phyloP scores from a whole-genome alignment of 129 eudicot genomes.

The Pulicaria dysenterica region DNA sequence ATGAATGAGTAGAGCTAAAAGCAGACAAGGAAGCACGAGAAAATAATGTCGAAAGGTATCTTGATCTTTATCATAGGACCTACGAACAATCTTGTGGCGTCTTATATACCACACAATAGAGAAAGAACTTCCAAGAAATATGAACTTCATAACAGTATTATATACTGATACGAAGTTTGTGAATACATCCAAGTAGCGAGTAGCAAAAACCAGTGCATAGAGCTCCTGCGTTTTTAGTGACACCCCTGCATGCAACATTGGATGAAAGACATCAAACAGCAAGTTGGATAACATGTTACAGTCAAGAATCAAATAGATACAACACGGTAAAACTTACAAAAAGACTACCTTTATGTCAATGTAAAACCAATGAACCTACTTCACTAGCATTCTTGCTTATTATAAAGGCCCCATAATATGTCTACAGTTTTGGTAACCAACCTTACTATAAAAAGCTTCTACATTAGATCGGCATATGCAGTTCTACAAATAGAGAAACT shows the following conservation, averaged over 20 bases:
- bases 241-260: constrained; percentile 62
- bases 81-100: constrained; percentile 85
- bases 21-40: constrained; percentile 75
- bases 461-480: constrained; percentile 11
- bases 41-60: constrained; percentile 90
- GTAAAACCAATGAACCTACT: constrained; percentile 5
- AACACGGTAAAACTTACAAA: not conserved
- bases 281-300: not conserved
- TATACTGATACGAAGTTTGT: constrained; percentile 80
- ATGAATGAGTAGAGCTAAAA: constrained; percentile 68
- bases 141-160: constrained; percentile 79
- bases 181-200: constrained; percentile 92
- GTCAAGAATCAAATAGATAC: not conserved
- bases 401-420: not conserved
- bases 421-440: not conserved
- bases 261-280: constrained; percentile 8
- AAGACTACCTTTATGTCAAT: constrained; percentile 6
- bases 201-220: constrained; percentile 86
- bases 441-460: not conserved
- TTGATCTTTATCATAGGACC: constrained; percentile 94
- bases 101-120: constrained; percentile 96
- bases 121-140: constrained; percentile 89
- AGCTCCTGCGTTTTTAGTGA: constrained; percentile 98
- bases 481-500: not conserved
- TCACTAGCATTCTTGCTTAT: not conserved